These are phyloP conservation scores for Apium graveolens DNA, from an alignment of 129 eudicot genomes.

Conservation along the genomic window DNA sequence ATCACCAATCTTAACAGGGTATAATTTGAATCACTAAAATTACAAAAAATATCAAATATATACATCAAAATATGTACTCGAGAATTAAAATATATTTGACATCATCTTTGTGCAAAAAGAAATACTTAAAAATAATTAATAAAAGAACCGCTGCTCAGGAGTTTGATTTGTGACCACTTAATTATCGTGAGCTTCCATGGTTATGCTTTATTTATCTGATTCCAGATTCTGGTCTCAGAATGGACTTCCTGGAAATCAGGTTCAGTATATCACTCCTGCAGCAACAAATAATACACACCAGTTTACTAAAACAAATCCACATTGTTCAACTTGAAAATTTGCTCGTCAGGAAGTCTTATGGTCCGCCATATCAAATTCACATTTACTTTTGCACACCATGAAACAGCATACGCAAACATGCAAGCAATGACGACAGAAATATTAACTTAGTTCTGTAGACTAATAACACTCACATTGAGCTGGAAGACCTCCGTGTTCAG, in stretches of 20 bases:
- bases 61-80: too few species aligned
- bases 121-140: too few species aligned
- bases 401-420: not conserved
- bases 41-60: too few species aligned
- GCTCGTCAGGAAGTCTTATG: not conserved
- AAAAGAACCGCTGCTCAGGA: not conserved
- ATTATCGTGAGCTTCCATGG: not conserved
- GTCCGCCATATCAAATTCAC: not conserved
- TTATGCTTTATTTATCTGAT: not conserved
- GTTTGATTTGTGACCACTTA: not conserved
- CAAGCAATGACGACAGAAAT: not conserved
- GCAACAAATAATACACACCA: not conserved
- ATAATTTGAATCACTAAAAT: too few species aligned
- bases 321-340: not conserved
- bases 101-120: too few species aligned
- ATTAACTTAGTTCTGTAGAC: not conserved
- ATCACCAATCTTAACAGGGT: too few species aligned
- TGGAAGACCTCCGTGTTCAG: constrained; percentile 15
- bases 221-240: not conserved
- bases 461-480: not conserved
- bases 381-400: not conserved
- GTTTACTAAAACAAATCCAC: not conserved
- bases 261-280: not conserved
- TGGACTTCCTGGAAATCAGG: not conserved
- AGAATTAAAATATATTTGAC: too few species aligned